Evolutionary conservation across 345 rosid species (phyloP).

Genomic region (Populus simonii): DNA sequence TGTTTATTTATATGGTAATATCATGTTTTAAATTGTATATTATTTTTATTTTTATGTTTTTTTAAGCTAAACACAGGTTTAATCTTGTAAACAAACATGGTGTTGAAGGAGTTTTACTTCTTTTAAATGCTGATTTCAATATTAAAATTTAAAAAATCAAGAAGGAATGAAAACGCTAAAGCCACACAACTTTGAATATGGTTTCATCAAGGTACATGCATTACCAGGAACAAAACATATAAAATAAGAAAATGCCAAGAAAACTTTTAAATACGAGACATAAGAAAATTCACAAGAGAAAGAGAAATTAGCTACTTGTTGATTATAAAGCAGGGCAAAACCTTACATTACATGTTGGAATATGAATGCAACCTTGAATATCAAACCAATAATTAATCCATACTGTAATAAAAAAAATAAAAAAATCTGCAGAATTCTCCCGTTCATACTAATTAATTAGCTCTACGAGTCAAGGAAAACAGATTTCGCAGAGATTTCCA

Average conservation of each 20-base stretch:
- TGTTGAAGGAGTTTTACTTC: too few relatives aligned
- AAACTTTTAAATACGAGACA: neutral
- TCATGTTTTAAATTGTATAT: too few relatives aligned
- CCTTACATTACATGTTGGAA: neutral
- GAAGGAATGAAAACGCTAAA: too few relatives aligned
- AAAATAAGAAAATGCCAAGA: too few relatives aligned
- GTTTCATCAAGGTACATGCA: neutral
- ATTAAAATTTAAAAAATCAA: too few relatives aligned
- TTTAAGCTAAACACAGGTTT: accelerated
- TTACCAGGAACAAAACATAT: neutral
- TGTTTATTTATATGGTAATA: too few relatives aligned
- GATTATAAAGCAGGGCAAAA: too few relatives aligned
- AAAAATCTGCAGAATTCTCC: neutral
- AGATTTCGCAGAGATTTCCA: neutral
- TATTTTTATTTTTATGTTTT: too few relatives aligned
- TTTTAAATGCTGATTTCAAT: too few relatives aligned
- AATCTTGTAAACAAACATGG: too few relatives aligned
- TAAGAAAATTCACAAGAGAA: neutral
- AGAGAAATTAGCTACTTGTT: neutral
- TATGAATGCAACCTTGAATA: neutral
- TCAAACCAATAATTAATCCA: neutral
- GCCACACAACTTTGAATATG: too few relatives aligned
- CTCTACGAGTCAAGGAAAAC: neutral
- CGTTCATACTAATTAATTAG: neutral
- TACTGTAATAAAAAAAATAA: too few relatives aligned